Base-by-base conservation (phyloP, 2,329 filamentous ascomycete genomes). In the Epichloe festucae region DNA sequence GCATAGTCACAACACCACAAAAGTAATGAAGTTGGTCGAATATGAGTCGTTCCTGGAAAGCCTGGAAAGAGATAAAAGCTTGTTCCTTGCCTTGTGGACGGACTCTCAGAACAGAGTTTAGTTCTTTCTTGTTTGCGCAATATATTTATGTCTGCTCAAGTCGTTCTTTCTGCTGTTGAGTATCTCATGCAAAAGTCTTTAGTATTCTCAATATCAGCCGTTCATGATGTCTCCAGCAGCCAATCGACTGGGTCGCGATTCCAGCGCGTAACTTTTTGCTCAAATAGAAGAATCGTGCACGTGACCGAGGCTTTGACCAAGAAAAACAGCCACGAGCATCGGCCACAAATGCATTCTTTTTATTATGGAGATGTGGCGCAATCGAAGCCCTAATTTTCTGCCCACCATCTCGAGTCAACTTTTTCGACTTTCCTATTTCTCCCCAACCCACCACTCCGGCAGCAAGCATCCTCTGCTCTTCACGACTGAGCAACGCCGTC, bases 1-100 rank as follows among this genome's bases (percentile, higher is more conserved):
- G 76, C 91, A 96, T 95, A 27, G 60, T 43, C 14, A 14, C 15
- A 34, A 21, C 17, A 19, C 36, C 12, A 14, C 12, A 6, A 15
- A 36, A 23, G 12, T 8, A 4, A 48, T 15, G 17, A n/a, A n/a
- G 11, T 44, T 44, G 4, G 14, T 4, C 10, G 14, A 40, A 31
- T 31, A 10, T 39, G 14, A n/a, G 12, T 39, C 19, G 15, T 27
- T 12, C 11, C 17, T 47, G 17, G 12, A 6, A 23, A 21, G 15
- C 11, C 14, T 34, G 5, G 41, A 5, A 19, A 21, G 12, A 19
- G 41, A 12, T 43, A 3, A 14, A 19, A n/a, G 17, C 17, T 43
- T 14, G 17, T 23, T 19, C 5, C 31, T 31, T 31, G 31, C 11
- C 31, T 31, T 31, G 31, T 31, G 31, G 31, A 4, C 31, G 31